A percentile compares a stretch with the other conserved stretches of the same genome.
These are phyloP conservation scores for Aspergillus nanangensis DNA, from an alignment of 495 filamentous ascomycete species.

Conservation along the genomic window DNA sequence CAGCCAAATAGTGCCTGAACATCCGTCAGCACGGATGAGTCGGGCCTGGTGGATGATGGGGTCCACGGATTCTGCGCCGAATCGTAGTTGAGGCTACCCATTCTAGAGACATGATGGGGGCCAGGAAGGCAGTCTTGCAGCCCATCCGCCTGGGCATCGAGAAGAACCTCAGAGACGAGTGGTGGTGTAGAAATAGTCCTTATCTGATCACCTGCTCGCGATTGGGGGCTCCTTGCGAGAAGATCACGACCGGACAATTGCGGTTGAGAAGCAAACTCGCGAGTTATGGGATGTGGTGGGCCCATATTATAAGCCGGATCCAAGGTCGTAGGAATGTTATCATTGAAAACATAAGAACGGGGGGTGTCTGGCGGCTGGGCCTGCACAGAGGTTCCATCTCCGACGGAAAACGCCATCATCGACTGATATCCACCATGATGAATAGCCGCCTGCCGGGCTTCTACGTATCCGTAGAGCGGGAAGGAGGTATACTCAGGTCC, in stretches of 20 bases:
- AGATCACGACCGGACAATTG: slow-evolving; percentile 27
- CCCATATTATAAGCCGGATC: too few relatives aligned
- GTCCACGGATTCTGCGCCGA: background rate
- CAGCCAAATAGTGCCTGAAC: slow-evolving; percentile 35
- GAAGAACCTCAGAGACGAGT: slow-evolving; percentile 35
- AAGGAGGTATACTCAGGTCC: slow-evolving; percentile 25
- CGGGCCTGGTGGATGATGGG: background rate
- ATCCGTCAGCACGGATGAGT: slow-evolving; percentile 13
- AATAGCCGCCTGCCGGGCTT: too few relatives aligned
- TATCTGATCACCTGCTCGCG: slow-evolving; percentile 6
- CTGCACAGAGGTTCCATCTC: slow-evolving; percentile 7
- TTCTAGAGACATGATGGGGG: too few relatives aligned
- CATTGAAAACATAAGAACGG: slow-evolving; percentile 8
- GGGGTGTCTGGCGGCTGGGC: slow-evolving; percentile 10
- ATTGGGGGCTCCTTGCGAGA: slow-evolving; percentile 15
- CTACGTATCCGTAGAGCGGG: slow-evolving; percentile 31
- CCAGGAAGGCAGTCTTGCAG: background rate
- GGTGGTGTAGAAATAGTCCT: slow-evolving; percentile 30
- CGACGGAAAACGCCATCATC: slow-evolving; percentile 10
- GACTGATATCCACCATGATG: slow-evolving; percentile 9
- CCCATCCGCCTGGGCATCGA: slow-evolving; percentile 33
- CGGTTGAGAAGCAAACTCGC: slow-evolving; percentile 30
- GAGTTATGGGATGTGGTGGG: slow-evolving; percentile 13
- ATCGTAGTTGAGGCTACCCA: background rate
- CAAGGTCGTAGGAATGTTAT: too few relatives aligned